Evolutionary conservation across 2,329 filamentous ascomycete species (phyloP), one percentile per base, ranked within the genome.

Genomic region (Aspergillus sp.): DNA sequence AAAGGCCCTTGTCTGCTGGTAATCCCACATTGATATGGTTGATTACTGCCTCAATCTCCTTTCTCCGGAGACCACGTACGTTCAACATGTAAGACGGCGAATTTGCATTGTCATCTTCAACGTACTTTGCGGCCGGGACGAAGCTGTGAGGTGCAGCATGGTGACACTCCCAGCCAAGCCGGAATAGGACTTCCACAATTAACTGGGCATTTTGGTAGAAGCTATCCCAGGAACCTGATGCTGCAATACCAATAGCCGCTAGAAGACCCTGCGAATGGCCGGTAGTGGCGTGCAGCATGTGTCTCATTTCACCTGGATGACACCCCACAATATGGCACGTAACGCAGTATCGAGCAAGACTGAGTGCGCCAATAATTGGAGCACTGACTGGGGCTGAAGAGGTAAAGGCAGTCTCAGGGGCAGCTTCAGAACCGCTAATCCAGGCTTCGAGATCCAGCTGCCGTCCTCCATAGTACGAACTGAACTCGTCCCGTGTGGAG

Each of bases 201-300:
- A 68, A 62, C 22, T 59, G 61, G 4, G 66, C 64, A 17, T 65
- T 62, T 2, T 61, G 60, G n/a, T 69, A 62, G 50, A 74, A 75
- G 6, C 63, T 62, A 13, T 69, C 66, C 74, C 74, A 77, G 1
- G 66, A 66, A 6, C 64, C 62, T 0, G 69, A 70, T 1, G 65
- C 63, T 1, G 75, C 65, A 2, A 76, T 64, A n/a, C 63, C 66
- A 17, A 73, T 69, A 3, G 75, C 73, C 12, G 71, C 63, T 17
- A 76, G 58, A 9, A 77, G 61, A 12, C 75, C 75, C 47, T 78
- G 75, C 3, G 72, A 75, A 56, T 77, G 75, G 4, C 75, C 75
- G 3, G 72, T 71, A 1, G 67, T 57, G 4, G 64, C 70, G 50
- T 43, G 60, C 44, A 65, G 64, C 26, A 48, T 53, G 24, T 60